Percentiles rank a stretch among this genome's conserved stretches.
These are phyloP conservation scores for Microsporum canis DNA, from an alignment of 2,329 filamentous ascomycete genomes.

Conservation along the genomic window DNA sequence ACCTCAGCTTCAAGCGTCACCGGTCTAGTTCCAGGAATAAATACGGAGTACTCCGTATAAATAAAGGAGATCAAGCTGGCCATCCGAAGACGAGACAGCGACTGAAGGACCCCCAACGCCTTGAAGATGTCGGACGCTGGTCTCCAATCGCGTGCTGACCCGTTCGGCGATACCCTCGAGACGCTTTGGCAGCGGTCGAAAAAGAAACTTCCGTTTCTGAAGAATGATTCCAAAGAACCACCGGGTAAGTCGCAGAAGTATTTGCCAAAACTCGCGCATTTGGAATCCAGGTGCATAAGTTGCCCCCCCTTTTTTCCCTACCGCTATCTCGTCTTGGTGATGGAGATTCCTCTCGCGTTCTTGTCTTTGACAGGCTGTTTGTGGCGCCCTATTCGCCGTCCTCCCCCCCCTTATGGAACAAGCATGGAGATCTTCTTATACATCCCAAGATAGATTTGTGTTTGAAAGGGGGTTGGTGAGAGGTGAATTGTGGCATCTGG, in stretches of 20 bases:
- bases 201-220: constrained; percentile 12
- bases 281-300: background rate
- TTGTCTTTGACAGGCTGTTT: background rate
- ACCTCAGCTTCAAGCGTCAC: too few species aligned
- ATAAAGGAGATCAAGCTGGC: too few species aligned
- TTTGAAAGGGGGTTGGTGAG: background rate
- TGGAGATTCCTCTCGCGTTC: background rate
- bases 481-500: background rate
- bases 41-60: too few species aligned
- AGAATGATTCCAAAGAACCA: constrained; percentile 11
- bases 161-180: constrained; percentile 10
- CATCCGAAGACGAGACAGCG: too few species aligned
- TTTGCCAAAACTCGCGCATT: background rate
- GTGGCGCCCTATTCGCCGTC: background rate
- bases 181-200: constrained; percentile 14
- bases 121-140: background rate
- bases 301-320: too few species aligned
- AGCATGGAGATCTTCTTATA: background rate
- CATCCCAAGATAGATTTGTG: background rate
- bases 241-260: constrained; percentile 8
- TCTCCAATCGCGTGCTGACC: background rate
- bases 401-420: background rate
- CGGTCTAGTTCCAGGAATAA: too few species aligned
- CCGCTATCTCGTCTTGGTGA: background rate
- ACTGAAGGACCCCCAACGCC: background rate